phyloP scores from a whole-genome alignment of 2,329 filamentous ascomycete species.

The Cryphonectria nitschkei region DNA sequence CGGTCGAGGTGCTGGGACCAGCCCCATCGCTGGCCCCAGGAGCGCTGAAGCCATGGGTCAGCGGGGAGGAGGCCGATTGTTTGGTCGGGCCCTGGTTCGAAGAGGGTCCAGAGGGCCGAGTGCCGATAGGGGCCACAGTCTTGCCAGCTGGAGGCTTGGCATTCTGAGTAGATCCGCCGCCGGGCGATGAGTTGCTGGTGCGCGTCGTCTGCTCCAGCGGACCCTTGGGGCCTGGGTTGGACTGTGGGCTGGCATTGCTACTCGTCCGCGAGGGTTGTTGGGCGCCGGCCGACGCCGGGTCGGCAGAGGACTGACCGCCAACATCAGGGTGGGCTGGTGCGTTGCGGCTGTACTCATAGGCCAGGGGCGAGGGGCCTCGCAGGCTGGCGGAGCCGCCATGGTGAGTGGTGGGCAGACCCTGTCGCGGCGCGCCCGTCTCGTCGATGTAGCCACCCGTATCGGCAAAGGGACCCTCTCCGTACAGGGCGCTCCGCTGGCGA shows the following conservation, averaged over 20 bases:
- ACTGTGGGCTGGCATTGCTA: constrained; percentile 83
- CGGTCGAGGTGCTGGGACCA: constrained; percentile 52
- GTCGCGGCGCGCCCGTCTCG: constrained; percentile 65
- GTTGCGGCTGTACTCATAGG: constrained; percentile 65
- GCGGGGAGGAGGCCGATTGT: constrained; percentile 87
- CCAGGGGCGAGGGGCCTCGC: constrained; percentile 78
- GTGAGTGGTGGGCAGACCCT: constrained; percentile 65
- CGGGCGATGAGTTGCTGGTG: constrained; percentile 85
- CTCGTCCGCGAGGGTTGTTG: constrained; percentile 71
- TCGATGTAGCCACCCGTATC: constrained; percentile 70
- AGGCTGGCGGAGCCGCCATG: constrained; percentile 65
- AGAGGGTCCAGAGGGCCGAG: constrained; percentile 68
- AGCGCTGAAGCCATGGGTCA: constrained; percentile 72
- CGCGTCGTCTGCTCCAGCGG: constrained; percentile 72
- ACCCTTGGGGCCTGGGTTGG: constrained; percentile 64
- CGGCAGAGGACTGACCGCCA: constrained; percentile 48
- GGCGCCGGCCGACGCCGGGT: constrained; percentile 48
- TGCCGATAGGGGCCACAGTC: constrained; percentile 90
- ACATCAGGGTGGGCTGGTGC: constrained; percentile 55
- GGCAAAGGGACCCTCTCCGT: constrained; percentile 76
- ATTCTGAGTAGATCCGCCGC: constrained; percentile 69
- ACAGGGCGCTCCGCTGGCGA: constrained; percentile 91
- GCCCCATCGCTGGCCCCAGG: constrained; percentile 53
- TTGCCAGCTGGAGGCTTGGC: constrained; percentile 57
- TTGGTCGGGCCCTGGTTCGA: constrained; percentile 58